Evolutionary conservation across 805 yeast species (phyloP).

Genomic region (Yamadazyma olivae): DNA sequence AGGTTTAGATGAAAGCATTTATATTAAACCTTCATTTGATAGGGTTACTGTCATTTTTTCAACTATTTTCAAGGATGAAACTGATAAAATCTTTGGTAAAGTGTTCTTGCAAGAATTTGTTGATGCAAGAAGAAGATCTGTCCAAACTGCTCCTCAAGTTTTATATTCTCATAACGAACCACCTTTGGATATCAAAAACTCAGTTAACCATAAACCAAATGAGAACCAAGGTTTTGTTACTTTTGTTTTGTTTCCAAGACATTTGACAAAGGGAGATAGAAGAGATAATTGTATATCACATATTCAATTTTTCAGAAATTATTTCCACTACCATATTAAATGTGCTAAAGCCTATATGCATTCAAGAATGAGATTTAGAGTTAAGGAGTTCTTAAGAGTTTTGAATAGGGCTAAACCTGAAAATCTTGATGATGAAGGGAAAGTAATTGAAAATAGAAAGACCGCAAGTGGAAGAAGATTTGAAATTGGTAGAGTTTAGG

Average conservation of each 20-base stretch:
- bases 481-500: conserved; percentile 25
- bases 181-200: conserved; percentile 68
- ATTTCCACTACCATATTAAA: conserved; percentile 97
- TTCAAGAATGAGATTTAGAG: conserved; percentile 96
- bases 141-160: conserved; percentile 98
- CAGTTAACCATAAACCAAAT: conserved; percentile 29
- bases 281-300: conserved; percentile 88
- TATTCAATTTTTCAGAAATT: conserved; percentile 88
- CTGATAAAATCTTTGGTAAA: conserved; percentile 87
- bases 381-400: conserved; percentile 88
- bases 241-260: conserved; percentile 80
- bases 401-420: conserved; percentile 97
- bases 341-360: conserved; percentile 98
- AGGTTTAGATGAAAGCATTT: conserved; percentile 83
- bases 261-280: conserved; percentile 57
- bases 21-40: conserved; percentile 87
- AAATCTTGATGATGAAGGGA: conserved; percentile 67
- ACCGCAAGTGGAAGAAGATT: conserved; percentile 74
- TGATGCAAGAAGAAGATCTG: conserved; percentile 91
- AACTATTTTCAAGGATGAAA: conserved; percentile 92
- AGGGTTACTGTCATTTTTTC: conserved; percentile 96
- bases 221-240: conserved; percentile 54
- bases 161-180: conserved; percentile 85
- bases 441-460: conserved; percentile 47
- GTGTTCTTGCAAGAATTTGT: conserved; percentile 92